phyloP scores from a whole-genome alignment of 768 basidiomycete species.

The Porphyrellus cyaneotinctus region DNA sequence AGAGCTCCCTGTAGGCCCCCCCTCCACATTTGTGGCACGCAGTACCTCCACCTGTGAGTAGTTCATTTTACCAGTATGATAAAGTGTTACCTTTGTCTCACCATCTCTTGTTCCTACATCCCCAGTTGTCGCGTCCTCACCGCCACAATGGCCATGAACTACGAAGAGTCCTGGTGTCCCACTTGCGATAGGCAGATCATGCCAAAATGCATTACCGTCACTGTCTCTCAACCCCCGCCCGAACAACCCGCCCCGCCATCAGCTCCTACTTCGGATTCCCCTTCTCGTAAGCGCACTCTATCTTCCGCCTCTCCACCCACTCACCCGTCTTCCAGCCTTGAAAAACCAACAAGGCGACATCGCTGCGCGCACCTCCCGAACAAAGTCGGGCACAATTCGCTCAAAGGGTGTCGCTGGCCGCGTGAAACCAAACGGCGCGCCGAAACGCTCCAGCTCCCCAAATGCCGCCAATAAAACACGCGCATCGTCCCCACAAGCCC shows the following conservation, averaged over 20 bases:
- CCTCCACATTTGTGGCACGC: not conserved
- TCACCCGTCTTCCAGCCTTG: slow-evolving; percentile 13
- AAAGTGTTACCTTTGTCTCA: slow-evolving; percentile 5
- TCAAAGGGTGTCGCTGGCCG: slow-evolving; percentile 50
- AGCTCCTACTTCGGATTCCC: slow-evolving; percentile 37
- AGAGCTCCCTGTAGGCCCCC: too few species aligned
- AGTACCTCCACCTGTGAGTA: slow-evolving; percentile 12
- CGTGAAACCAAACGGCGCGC: slow-evolving; percentile 54
- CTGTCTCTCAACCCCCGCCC: slow-evolving; percentile 31
- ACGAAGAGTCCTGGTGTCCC: slow-evolving; percentile 79
- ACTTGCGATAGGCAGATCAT: slow-evolving; percentile 72
- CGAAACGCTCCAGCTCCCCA: too few species aligned
- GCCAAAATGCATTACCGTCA: slow-evolving; percentile 67
- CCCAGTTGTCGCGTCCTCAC: slow-evolving; percentile 11
- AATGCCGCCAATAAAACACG: slow-evolving; percentile 17
- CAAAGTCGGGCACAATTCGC: slow-evolving; percentile 36
- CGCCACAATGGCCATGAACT: slow-evolving; percentile 34
- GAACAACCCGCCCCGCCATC: slow-evolving; percentile 18
- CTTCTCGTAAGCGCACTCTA: slow-evolving; percentile 34
- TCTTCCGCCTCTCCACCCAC: not conserved
- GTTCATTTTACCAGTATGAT: not conserved
- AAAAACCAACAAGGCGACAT: slow-evolving; percentile 29
- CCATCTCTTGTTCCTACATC: slow-evolving; percentile 8
- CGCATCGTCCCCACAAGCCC: slow-evolving; percentile 18
- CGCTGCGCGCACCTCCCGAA: slow-evolving; percentile 28